Conservation (phyloP, 148 eudicot species). For the Persicaria tinctoria region DNA sequence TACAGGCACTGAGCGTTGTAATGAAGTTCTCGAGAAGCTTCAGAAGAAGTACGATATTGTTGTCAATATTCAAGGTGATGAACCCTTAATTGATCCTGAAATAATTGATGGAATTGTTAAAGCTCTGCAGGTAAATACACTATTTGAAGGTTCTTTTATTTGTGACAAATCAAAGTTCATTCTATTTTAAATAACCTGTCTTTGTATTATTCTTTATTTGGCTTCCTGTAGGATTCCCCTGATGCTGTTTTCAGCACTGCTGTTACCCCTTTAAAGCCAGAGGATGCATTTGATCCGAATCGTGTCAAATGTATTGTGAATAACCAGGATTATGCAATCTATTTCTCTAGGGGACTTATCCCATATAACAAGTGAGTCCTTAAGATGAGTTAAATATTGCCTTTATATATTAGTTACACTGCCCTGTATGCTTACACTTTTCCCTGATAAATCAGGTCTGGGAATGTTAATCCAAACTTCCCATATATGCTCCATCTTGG, state of each 20-base stretch:
- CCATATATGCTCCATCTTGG: slow-evolving; percentile 95
- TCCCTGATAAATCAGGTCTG: slow-evolving; percentile 42
- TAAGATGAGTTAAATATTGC: neutral
- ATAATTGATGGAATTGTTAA: slow-evolving; percentile 92
- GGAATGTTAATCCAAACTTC: slow-evolving; percentile 66
- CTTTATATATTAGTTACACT: neutral
- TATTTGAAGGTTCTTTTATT: neutral
- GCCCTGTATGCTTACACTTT: neutral
- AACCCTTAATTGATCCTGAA: slow-evolving; percentile 92
- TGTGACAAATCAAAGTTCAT: neutral
- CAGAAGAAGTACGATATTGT: slow-evolving; percentile 80
- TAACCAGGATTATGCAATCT: slow-evolving; percentile 76
- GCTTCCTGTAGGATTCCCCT: slow-evolving; percentile 55
- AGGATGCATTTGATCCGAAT: slow-evolving; percentile 90
- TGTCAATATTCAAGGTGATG: slow-evolving; percentile 97
- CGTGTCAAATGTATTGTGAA: slow-evolving; percentile 92
- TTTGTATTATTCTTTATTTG: too few species aligned
- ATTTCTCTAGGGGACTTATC: slow-evolving; percentile 88
- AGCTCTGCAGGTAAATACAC: slow-evolving; percentile 64
- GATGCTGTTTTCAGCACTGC: slow-evolving; percentile 99
- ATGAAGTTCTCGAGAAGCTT: slow-evolving; percentile 89
- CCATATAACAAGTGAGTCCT: slow-evolving; percentile 70
- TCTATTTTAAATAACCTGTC: neutral
- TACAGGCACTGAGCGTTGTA: slow-evolving; percentile 86
- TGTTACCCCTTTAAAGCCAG: slow-evolving; percentile 77